These are phyloP conservation scores for Lobosporangium transversale DNA, from an alignment of 192 early-diverging fungal genomes.

Conservation along the genomic window DNA sequence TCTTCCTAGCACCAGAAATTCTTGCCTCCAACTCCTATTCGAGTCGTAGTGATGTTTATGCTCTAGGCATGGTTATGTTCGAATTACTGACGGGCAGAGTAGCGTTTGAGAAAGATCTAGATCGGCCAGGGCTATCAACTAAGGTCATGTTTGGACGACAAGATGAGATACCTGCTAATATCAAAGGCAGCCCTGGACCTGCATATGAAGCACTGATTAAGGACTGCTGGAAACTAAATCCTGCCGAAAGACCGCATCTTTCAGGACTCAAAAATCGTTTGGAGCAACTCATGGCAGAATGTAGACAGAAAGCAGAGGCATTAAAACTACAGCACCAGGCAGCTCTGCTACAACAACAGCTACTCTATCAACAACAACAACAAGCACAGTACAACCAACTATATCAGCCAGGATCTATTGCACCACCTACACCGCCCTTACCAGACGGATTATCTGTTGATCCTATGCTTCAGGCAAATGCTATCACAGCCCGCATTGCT, in stretches of 20 bases:
- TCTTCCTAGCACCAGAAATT: constrained; percentile 43
- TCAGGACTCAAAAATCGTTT: constrained; percentile 33
- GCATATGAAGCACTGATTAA: constrained; percentile 37
- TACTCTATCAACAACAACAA: constrained; percentile 32
- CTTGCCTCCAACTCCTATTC: constrained; percentile 38
- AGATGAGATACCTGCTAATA: constrained; percentile 27
- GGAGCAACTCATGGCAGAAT: constrained; percentile 37
- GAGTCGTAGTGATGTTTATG: constrained; percentile 41
- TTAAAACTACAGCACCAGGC: constrained; percentile 13
- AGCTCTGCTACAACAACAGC: constrained; percentile 21
- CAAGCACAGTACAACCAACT: constrained; percentile 23
- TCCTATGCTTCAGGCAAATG: background rate
- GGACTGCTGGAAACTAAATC: constrained; percentile 46
- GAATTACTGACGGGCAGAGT: constrained; percentile 41
- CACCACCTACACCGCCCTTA: constrained; percentile 25
- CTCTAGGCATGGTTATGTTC: constrained; percentile 50
- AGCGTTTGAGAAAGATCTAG: constrained; percentile 35
- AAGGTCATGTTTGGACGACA: constrained; percentile 50
- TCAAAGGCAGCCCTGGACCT: constrained; percentile 31
- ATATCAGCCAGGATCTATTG: constrained; percentile 15
- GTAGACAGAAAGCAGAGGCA: constrained; percentile 10
- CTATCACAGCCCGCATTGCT: background rate
- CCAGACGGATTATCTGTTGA: constrained; percentile 3
- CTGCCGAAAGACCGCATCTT: constrained; percentile 39
- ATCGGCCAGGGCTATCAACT: constrained; percentile 31